A percentile compares a stretch with the other conserved stretches of the same genome.
These are phyloP conservation scores for Pleurotus djamor DNA, from an alignment of 768 basidiomycete genomes.

Conservation along the genomic window DNA sequence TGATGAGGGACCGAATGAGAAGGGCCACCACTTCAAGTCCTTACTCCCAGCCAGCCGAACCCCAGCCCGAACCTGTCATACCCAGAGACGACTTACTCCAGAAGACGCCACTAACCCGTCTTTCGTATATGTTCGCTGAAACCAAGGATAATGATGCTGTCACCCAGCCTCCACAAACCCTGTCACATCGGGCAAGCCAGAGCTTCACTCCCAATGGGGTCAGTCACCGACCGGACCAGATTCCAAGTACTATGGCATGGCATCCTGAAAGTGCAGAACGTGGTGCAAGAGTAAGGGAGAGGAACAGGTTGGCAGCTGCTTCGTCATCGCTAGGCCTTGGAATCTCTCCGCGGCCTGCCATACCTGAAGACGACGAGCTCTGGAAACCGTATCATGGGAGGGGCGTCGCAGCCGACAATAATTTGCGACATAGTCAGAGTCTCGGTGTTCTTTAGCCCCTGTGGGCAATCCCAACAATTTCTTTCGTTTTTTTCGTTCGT, in stretches of 20 bases:
- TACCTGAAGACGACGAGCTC: background rate
- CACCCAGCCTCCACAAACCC: too few relatives aligned
- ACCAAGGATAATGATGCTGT: too few relatives aligned
- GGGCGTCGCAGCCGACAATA: background rate
- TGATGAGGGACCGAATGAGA: background rate
- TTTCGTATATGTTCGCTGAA: too few relatives aligned
- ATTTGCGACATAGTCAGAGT: conserved; percentile 1
- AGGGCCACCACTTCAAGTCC: background rate
- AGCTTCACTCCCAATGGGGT: background rate
- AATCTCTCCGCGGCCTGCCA: background rate
- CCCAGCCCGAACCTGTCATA: background rate
- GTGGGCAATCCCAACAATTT: background rate
- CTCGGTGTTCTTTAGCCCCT: background rate
- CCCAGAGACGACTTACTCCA: background rate
- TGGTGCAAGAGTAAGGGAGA: background rate
- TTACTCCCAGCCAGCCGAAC: background rate
- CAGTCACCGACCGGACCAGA: background rate
- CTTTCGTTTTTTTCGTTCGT: background rate
- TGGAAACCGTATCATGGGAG: conserved; percentile 1
- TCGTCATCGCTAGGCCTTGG: background rate
- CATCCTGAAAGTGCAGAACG: background rate
- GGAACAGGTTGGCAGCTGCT: background rate
- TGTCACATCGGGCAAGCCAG: background rate
- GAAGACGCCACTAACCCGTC: background rate
- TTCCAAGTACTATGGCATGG: background rate